phyloP scores from a whole-genome alignment of 176 grass and related monocot genomes.

The Saccharum officinarum region DNA sequence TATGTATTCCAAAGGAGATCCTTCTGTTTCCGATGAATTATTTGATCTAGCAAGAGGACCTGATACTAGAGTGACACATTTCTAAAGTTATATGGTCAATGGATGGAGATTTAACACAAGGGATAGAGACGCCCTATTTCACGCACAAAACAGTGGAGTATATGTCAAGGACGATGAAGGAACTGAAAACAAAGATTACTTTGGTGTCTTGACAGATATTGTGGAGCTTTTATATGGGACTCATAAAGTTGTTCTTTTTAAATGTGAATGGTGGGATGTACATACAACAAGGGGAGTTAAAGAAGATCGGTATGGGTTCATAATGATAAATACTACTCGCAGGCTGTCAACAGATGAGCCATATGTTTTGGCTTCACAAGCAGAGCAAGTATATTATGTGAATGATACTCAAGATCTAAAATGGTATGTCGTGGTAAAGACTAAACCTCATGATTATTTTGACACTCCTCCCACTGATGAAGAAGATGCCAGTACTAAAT shows the following conservation, averaged over 20 bases:
- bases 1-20: background rate
- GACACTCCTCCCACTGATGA: too few relatives aligned
- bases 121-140: background rate
- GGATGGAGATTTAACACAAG: slow-evolving; percentile 15
- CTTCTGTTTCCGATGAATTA: background rate
- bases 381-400: background rate
- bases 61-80: background rate
- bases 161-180: background rate
- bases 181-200: background rate
- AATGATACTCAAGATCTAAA: too few relatives aligned
- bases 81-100: slow-evolving; percentile 7
- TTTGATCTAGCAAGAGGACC: background rate
- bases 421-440: too few relatives aligned
- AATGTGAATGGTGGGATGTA: too few relatives aligned
- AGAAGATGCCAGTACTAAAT: too few relatives aligned
- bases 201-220: too few relatives aligned
- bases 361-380: background rate
- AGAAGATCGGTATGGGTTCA: background rate
- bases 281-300: background rate
- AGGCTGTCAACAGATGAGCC: background rate
- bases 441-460: too few relatives aligned
- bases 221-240: too few relatives aligned
- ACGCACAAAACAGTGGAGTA: background rate
- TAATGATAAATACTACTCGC: background rate
- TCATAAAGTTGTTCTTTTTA: too few relatives aligned